Evolutionary conservation across 768 basidiomycete genomes (phyloP).

Genomic region (Pulveroboletus sp.): DNA sequence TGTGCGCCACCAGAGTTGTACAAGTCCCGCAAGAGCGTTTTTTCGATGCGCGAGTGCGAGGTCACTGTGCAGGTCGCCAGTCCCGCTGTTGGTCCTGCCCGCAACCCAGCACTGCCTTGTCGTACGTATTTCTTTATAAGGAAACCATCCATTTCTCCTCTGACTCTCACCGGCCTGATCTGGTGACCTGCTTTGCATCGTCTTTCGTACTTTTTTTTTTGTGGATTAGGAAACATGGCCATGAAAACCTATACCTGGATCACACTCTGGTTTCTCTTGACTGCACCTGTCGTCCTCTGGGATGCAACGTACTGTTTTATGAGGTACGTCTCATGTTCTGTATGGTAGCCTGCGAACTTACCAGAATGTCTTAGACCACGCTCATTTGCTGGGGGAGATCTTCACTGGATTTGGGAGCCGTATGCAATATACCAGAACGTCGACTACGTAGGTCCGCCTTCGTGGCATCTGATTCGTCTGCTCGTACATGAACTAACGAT

Average conservation of each 20-base stretch:
- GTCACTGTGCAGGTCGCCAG: not conserved
- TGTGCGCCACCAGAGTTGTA: not conserved
- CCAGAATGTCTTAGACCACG: conserved; percentile 52
- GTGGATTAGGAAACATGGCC: conserved; percentile 34
- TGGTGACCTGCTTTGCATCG: too few species aligned
- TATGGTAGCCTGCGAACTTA: not conserved
- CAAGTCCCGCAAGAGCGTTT: not conserved
- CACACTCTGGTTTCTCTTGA: conserved; percentile 62
- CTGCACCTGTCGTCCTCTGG: conserved; percentile 57
- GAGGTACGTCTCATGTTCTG: conserved; percentile 41
- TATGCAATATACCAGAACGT: conserved; percentile 77
- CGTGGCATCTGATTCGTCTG: conserved; percentile 20
- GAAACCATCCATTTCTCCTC: too few species aligned
- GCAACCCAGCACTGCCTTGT: not conserved
- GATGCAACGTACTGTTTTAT: conserved; percentile 79
- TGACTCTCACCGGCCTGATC: too few species aligned
- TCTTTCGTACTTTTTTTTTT: not conserved
- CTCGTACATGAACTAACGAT: conserved; percentile 23
- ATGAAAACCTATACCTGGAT: conserved; percentile 54
- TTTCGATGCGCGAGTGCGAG: not conserved
- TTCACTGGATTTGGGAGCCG: conserved; percentile 90
- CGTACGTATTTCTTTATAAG: not conserved
- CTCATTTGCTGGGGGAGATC: conserved; percentile 82
- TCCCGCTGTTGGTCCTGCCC: not conserved
- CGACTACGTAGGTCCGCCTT: conserved; percentile 32